Conservation (phyloP, 768 basidiomycete species). For the Mrakia frigida region DNA sequence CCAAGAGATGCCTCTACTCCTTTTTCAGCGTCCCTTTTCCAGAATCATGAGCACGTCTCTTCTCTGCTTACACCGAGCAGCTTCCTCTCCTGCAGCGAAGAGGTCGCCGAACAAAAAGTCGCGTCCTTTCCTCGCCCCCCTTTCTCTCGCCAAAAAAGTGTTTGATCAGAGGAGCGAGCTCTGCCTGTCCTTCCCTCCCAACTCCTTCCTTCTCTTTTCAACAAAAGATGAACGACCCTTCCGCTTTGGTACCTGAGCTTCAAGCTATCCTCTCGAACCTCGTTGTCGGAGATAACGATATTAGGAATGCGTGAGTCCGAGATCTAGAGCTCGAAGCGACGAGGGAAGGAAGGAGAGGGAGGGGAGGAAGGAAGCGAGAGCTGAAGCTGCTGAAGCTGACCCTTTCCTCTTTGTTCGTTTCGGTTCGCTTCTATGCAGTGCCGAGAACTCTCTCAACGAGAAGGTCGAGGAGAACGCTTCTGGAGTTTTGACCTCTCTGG, state of each 20-base stretch:
- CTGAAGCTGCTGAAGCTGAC: background rate
- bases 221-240: background rate
- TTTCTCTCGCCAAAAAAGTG: no score
- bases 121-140: no score
- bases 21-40: no score
- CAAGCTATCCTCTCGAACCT: constrained; percentile 21
- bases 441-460: constrained; percentile 26
- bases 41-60: no score
- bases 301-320: constrained; percentile 18
- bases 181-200: no score
- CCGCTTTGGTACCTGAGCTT: constrained; percentile 19
- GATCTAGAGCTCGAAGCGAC: background rate
- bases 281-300: constrained; percentile 18
- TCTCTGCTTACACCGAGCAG: no score
- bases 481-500: constrained; percentile 20
- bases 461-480: constrained; percentile 18
- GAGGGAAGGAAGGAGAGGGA: no score
- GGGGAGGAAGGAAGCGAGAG: background rate
- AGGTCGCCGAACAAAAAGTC: no score
- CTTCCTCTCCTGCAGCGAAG: no score
- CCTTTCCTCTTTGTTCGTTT: background rate
- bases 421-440: background rate
- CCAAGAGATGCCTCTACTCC: no score
- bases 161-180: no score
- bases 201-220: background rate